Percentiles rank a stretch among this genome's conserved stretches.
These are phyloP conservation scores for Candida morakotiae DNA, from an alignment of 805 yeast species.

Conservation along the genomic window DNA sequence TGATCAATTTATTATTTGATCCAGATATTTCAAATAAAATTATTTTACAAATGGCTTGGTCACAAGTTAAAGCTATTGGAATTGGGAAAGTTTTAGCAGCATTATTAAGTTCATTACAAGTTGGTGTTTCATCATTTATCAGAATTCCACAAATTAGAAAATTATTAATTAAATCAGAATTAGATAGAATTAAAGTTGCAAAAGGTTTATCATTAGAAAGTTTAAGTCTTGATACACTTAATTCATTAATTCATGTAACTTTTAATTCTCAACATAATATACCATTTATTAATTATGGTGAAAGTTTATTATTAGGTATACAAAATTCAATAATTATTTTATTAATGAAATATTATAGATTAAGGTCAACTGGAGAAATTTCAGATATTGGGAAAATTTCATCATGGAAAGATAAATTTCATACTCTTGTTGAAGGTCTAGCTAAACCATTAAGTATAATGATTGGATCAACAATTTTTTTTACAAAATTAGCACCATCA, in stretches of 20 bases:
- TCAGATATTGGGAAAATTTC: conserved; percentile 8
- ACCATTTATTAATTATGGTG: conserved; percentile 38
- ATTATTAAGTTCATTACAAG: conserved; percentile 29
- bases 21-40: conserved; percentile 38
- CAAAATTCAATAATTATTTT: conserved; percentile 36
- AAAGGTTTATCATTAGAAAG: conserved; percentile 34
- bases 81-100: conserved; percentile 29
- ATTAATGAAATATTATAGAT: conserved; percentile 30
- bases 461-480: conserved; percentile 22
- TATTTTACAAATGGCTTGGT: conserved; percentile 33
- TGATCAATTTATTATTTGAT: conserved; percentile 32
- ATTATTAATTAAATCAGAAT: conserved; percentile 19
- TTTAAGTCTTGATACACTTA: conserved; percentile 31
- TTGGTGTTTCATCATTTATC: conserved; percentile 35
- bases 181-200: conserved; percentile 26
- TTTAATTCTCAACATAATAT: conserved; percentile 32
- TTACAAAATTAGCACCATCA: conserved; percentile 29
- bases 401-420: conserved; percentile 13
- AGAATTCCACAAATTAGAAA: conserved; percentile 39
- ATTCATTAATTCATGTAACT: conserved; percentile 35
- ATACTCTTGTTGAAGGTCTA: conserved; percentile 15
- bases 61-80: conserved; percentile 31
- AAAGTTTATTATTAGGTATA: conserved; percentile 32
- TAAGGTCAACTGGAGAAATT: conserved; percentile 14
- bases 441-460: conserved; percentile 23